Base-by-base conservation (phyloP, 2,329 filamentous ascomycete genomes). In the Nothophaeocryptopus gaeumannii region DNA sequence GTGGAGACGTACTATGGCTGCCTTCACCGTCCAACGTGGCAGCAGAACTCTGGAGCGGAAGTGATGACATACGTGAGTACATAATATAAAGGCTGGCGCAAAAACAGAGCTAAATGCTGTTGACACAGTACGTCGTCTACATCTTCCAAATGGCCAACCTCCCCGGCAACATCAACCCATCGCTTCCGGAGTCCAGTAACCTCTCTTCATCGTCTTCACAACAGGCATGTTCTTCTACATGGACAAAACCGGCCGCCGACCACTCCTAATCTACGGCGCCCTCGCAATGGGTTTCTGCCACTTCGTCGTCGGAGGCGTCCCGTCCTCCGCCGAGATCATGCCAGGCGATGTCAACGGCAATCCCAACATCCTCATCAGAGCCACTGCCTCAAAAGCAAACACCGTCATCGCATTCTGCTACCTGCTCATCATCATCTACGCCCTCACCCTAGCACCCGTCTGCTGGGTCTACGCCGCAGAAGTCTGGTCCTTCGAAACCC, bases 271-370 rank as follows among this genome's bases (percentile, higher is more conserved):
- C 67, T 80, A 77, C 63, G 90, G 90, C 60, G 89, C 88, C 29
- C 53, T 84, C 2, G 87, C 88, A 60, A 95, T 95, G 90, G 76
- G 89, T 9, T 67, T 91, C 62, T 90, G 86, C 75, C 85, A 95
- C 72, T 93, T 93, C 77, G 78, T 95, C 65, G 86, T 93, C 47
- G 90, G 72, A 12, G 73, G 73, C 26, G 61, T 74, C 26, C 62
- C 78, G 65, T 70, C 8, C 62, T 63, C 4, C 65, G 74, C 74
- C 30, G 64, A 61, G 9, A 63, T 63, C 45, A 67, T 77, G 3
- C 74, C 74, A 1, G 69, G 60, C 5, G 75, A 74, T 31, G 71
- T 78, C 2, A 64, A 65, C 26, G 72, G 71, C 40, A 71, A 79
- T 51, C 55, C 64, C n/a, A 83, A 81, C 58, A 74, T 82, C 13